These are phyloP conservation scores for Meira miltonrushii DNA, from an alignment of 1,284 basidiomycete species.

Conservation along the genomic window DNA sequence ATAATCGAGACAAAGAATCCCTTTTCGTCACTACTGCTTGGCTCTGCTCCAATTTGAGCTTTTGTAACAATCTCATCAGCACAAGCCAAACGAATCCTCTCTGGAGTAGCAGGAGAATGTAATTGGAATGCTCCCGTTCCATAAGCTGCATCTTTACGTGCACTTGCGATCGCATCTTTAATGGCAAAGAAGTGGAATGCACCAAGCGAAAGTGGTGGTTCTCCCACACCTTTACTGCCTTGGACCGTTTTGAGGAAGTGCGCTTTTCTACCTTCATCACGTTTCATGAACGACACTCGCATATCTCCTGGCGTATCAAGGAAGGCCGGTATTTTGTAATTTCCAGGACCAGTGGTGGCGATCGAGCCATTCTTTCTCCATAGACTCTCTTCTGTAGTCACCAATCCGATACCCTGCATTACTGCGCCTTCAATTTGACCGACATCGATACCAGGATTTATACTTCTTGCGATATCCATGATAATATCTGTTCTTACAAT, in stretches of 20 bases:
- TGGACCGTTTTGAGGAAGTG: conserved; percentile 45
- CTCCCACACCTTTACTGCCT: conserved; percentile 39
- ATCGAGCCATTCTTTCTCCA: conserved; percentile 50
- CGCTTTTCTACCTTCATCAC: conserved; percentile 27
- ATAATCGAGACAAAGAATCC: conserved; percentile 3
- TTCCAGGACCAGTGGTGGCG: conserved; percentile 50
- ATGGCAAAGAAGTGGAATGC: conserved; percentile 49
- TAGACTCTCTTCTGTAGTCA: conserved; percentile 51
- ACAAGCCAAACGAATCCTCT: conserved; percentile 49
- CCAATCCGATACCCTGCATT: conserved; percentile 43
- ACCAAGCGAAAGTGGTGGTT: conserved; percentile 53
- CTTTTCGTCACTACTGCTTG: not conserved
- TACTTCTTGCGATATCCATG: conserved; percentile 52
- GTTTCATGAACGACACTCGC: conserved; percentile 49
- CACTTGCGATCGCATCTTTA: conserved; percentile 46
- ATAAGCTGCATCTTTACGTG: conserved; percentile 34
- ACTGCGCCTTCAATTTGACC: conserved; percentile 53
- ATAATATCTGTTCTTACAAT: conserved; percentile 43
- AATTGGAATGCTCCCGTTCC: conserved; percentile 31
- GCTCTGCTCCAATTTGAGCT: not conserved
- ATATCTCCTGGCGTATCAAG: conserved; percentile 50
- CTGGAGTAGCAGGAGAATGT: conserved; percentile 49
- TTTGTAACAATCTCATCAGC: conserved; percentile 24
- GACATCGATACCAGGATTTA: conserved; percentile 54
- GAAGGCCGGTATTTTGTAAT: conserved; percentile 51